Evolutionary conservation across 352 stramenopile genomes (phyloP), one percentile per base, ranked within the genome.

Genomic region (Globisporangium heterothallicum): DNA sequence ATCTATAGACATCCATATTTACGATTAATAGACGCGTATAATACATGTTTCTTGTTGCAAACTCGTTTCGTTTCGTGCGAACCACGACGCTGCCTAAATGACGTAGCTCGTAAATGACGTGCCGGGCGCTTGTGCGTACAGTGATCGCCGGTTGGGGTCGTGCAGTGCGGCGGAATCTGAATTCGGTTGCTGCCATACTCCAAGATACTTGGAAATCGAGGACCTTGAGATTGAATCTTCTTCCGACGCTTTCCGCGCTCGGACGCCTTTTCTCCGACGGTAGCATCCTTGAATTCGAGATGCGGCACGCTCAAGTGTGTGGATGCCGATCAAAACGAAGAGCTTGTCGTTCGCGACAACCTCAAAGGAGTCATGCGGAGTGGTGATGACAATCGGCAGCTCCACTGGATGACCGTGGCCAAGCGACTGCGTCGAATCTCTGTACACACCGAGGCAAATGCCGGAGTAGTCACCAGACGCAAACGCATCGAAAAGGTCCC

Each of bases 351-450:
- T 73, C 35, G 56, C 63, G 3, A 73, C 46, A 30, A 94, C 76
- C 13, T 76, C 21, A 6, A 91, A 67, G 22, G 69, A 43, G 3
- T 64, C 63, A 42, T 77, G 72, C 6, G 80, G 84, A 0, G 78
- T 86, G 25, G 81, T 84, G 50, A 94, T 79, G 14, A 92, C 79
- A 22, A 92, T 88, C 4, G 78, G 84, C 12, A 94, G 49, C 45
- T 88, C 64, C 1, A 85, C 68, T 0, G 51, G 57, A n/a, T 69
- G 50, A 13, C 62, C 70, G 2, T 55, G 56, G 16, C 64, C 63
- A 43, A 78, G 59, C 14, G 54, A 56, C 63, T 90, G 78, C 6
- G 61, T 79, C 16, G 80, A 88, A 21, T 79, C 58, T 2, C 84
- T 72, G 38, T 94, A 94, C 21, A 94, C 60, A 0, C 80, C 80